These are phyloP conservation scores for Trichoderma gracile DNA, from an alignment of 2,329 filamentous ascomycete genomes.

Conservation along the genomic window DNA sequence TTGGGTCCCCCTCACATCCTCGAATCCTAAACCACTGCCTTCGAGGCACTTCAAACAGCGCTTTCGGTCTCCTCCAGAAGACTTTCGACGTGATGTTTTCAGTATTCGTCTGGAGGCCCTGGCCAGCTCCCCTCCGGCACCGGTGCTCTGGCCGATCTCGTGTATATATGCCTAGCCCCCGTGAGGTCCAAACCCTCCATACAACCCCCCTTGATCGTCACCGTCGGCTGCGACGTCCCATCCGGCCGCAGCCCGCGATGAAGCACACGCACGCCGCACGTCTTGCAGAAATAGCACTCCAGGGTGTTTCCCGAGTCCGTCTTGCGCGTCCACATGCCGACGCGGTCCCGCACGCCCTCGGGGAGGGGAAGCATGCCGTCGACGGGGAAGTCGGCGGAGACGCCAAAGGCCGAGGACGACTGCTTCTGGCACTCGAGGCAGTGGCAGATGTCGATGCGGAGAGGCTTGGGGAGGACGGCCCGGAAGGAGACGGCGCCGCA, in stretches of 20 bases:
- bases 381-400: slow-evolving; percentile 46
- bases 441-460: slow-evolving; percentile 48
- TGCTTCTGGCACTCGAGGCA: slow-evolving; percentile 50
- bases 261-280: slow-evolving; percentile 50
- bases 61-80: background rate
- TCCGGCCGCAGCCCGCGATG: slow-evolving; percentile 45
- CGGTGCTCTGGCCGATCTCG: slow-evolving; percentile 46
- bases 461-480: slow-evolving; percentile 39
- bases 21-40: no score
- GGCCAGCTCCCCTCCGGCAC: slow-evolving; percentile 43
- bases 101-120: slow-evolving; percentile 27
- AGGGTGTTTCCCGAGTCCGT: slow-evolving; percentile 45
- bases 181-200: slow-evolving; percentile 46
- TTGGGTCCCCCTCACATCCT: no score
- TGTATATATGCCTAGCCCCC: slow-evolving; percentile 48
- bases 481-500: slow-evolving; percentile 43
- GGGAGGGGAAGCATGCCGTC: slow-evolving; percentile 45
- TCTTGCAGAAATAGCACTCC: slow-evolving; percentile 47
- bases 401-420: slow-evolving; percentile 49
- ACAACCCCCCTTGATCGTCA: slow-evolving; percentile 51
- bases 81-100: background rate
- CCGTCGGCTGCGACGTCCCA: slow-evolving; percentile 39
- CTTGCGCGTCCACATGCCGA: slow-evolving; percentile 43
- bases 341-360: slow-evolving; percentile 35
- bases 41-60: background rate